These are phyloP conservation scores for Spathaspora passalidarum DNA, from an alignment of 805 yeast genomes.

Conservation along the genomic window DNA sequence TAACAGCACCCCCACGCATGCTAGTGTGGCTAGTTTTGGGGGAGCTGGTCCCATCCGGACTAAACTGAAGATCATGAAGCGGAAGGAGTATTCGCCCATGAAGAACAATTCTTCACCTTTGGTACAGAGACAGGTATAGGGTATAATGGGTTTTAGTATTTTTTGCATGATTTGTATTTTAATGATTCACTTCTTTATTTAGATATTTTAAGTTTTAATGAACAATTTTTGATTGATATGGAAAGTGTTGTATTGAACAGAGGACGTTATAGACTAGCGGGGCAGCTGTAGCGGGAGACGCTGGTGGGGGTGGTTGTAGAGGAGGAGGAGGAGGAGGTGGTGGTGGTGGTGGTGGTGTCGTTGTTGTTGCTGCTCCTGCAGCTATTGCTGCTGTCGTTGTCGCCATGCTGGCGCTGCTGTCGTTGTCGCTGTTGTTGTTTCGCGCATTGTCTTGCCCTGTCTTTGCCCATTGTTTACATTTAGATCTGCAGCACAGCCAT, in stretches of 20 bases:
- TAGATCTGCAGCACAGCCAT: not conserved
- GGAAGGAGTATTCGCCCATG: slow-evolving; percentile 1
- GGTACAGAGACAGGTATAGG: not conserved
- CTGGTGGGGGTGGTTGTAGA: too few species aligned
- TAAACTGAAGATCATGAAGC: slow-evolving; percentile 7
- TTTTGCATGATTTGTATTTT: not conserved
- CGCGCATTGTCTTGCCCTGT: too few species aligned
- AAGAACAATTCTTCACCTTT: not conserved
- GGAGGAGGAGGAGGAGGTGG: too few species aligned
- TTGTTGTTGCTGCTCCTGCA: too few species aligned
- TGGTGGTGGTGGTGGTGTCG: too few species aligned
- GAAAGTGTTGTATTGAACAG: not conserved
- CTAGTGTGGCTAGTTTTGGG: slow-evolving; percentile 10
- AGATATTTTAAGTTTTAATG: not conserved
- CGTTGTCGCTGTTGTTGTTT: too few species aligned
- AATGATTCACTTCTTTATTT: not conserved
- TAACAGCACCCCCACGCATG: slow-evolving; percentile 24
- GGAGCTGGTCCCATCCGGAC: slow-evolving; percentile 7
- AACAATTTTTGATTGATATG: not conserved
- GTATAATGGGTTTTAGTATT: not conserved
- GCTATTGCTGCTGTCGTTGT: too few species aligned
- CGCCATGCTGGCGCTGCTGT: too few species aligned
- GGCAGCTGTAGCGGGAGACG: too few species aligned
- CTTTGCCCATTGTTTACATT: not conserved
- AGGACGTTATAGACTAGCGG: too few species aligned